Evolutionary conservation across 768 basidiomycete genomes (phyloP).

Genomic region (Mycena galericulata): DNA sequence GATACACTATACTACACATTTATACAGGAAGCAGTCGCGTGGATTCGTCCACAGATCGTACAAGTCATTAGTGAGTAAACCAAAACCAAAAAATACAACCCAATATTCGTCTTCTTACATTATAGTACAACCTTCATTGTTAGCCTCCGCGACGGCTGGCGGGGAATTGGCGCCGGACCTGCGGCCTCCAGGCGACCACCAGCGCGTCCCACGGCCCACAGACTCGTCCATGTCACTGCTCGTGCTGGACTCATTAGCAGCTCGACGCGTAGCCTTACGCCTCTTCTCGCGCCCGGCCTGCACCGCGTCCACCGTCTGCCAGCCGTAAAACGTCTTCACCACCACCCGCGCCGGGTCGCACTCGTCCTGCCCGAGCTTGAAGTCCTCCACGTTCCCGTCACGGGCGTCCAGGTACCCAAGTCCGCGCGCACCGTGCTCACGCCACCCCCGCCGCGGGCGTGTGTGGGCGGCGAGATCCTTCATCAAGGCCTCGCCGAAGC

Average conservation of each 20-base stretch:
- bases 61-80: constrained; percentile 25
- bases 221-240: constrained; percentile 45
- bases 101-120: constrained; percentile 27
- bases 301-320: constrained; percentile 89
- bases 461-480: constrained; percentile 70
- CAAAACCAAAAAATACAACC: constrained; percentile 18
- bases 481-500: constrained; percentile 69
- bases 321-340: constrained; percentile 87
- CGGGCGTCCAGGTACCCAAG: constrained; percentile 77
- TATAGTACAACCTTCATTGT: constrained; percentile 25
- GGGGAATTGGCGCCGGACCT: constrained; percentile 37
- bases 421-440: constrained; percentile 77
- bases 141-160: constrained; percentile 14
- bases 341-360: constrained; percentile 80
- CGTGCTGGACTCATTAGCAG: constrained; percentile 51
- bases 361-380: constrained; percentile 83
- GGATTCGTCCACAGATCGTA: constrained; percentile 29
- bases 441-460: constrained; percentile 80
- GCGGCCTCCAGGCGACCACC: constrained; percentile 47
- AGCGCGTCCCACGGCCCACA: constrained; percentile 37
- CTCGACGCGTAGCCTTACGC: constrained; percentile 64
- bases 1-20: not conserved
- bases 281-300: constrained; percentile 73
- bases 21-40: constrained; percentile 18
- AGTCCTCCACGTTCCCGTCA: constrained; percentile 71